Base-by-base conservation (phyloP, 495 filamentous ascomycete genomes). In the Cercophora scortea region DNA sequence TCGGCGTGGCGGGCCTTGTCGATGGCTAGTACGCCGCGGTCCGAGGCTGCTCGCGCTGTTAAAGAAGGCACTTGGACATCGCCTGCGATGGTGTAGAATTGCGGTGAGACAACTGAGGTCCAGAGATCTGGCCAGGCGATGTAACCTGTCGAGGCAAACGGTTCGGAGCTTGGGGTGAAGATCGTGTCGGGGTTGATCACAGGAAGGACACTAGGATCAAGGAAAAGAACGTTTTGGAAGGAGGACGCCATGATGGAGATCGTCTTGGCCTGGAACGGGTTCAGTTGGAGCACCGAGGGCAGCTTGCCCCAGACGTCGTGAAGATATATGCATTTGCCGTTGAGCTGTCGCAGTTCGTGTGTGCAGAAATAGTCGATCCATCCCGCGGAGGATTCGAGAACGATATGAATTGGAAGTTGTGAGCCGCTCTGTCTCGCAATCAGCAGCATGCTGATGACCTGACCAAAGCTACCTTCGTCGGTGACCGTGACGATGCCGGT, bases 101-200 rank as follows among this genome's bases (percentile, higher is more conserved):
- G 51, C 0, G 74, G 74, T 1, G 79, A 79, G 10, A 62, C 68
- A 1, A 80, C 79, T 0, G 72, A 69, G 8, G 64, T 67, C 79
- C 80, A 85, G 58, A 82, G 84, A 57, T 85, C 83, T 5, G 81
- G 79, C 80, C 79, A 86, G 42, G 72, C 73, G 3, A 85, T 75
- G 44, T 85, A 59, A 0, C 80, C 80, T 0, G 68, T 68, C 7
- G 71, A 74, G 2, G 57, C 63, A 60, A 78, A 85, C 0, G 80
- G 77, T 39, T 79, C 73, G 4, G 71, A 55, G 12, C 46, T 51
- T 0, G 36, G 43, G 15, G 62, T 56, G 15, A 86, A 71, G 8
- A 84, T 59, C 1, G 67, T 49, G 42, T 78, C 77, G 0, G 82
- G 81, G 35, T 74, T 69, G 11, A 71, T 62, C 8, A 82, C 58